Conservation (phyloP, 1,284 basidiomycete species). For the Ceratorhiza oryzae-sativae region DNA sequence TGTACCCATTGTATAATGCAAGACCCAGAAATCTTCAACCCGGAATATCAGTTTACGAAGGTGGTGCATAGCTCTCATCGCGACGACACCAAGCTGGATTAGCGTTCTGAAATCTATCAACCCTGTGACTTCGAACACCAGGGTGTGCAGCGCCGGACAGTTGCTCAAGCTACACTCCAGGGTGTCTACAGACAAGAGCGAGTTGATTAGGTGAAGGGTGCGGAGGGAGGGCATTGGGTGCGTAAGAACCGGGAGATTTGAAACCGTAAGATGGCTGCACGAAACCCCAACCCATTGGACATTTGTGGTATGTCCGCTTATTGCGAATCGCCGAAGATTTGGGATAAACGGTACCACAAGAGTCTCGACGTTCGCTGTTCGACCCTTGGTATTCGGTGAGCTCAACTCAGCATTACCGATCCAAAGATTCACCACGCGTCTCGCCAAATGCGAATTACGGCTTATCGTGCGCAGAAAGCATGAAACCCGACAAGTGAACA, state of each 20-base stretch:
- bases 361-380: background rate
- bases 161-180: slow-evolving; percentile 5
- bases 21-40: slow-evolving; percentile 36
- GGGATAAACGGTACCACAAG: slow-evolving; percentile 6
- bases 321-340: slow-evolving; percentile 31
- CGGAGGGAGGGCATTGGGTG: slow-evolving; percentile 18
- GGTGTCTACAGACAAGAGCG: background rate
- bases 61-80: slow-evolving; percentile 12
- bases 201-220: slow-evolving; percentile 22
- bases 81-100: slow-evolving; percentile 8
- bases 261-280: slow-evolving; percentile 22
- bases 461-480: slow-evolving; percentile 11
- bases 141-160: slow-evolving; percentile 19
- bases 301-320: slow-evolving; percentile 7
- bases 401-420: slow-evolving; percentile 12
- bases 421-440: slow-evolving; percentile 27
- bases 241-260: background rate
- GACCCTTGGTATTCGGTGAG: background rate
- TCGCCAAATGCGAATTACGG: background rate
- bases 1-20: slow-evolving; percentile 14
- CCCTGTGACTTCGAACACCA: slow-evolving; percentile 27
- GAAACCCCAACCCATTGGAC: slow-evolving; percentile 3
- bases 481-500: background rate
- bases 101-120: slow-evolving; percentile 20
- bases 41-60: slow-evolving; percentile 36